Conservation (phyloP, 306 rosid genomes). For the Citrullus amarus region DNA sequence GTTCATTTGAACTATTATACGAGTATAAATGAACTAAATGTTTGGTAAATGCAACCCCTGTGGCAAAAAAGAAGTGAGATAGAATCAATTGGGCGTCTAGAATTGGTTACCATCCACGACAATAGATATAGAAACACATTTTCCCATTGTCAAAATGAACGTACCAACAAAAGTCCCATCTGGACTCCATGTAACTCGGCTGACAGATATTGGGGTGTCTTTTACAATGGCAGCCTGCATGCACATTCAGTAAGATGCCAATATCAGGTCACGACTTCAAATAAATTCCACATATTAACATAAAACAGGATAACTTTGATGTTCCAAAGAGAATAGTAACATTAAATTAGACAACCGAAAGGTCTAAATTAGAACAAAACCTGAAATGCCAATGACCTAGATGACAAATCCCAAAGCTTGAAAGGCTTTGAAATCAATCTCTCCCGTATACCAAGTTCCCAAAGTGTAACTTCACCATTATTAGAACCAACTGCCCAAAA, state of each 20-base stretch:
- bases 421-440: slow-evolving; percentile 66
- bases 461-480: slow-evolving; percentile 67
- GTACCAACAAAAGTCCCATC: slow-evolving; percentile 80
- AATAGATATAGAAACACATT: slow-evolving; percentile 44
- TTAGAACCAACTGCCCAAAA: slow-evolving; percentile 57
- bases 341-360: slow-evolving; percentile 9
- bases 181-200: slow-evolving; percentile 80
- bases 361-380: slow-evolving; percentile 20
- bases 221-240: slow-evolving; percentile 48
- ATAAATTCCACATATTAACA: not conserved
- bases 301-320: not conserved
- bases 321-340: not conserved
- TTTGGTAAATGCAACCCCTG: slow-evolving; percentile 82
- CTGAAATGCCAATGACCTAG: slow-evolving; percentile 57
- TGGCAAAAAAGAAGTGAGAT: slow-evolving; percentile 22
- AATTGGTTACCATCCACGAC: slow-evolving; percentile 9
- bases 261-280: slow-evolving; percentile 7
- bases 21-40: slow-evolving; percentile 76
- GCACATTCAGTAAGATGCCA: slow-evolving; percentile 26
- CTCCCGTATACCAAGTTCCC: slow-evolving; percentile 62
- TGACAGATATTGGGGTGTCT: slow-evolving; percentile 53
- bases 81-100: slow-evolving; percentile 9
- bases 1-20: slow-evolving; percentile 49
- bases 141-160: slow-evolving; percentile 20
- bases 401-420: slow-evolving; percentile 56